Evolutionary conservation across 2,329 filamentous ascomycete genomes (phyloP).

Genomic region (Neophaeococcomyces aloes): DNA sequence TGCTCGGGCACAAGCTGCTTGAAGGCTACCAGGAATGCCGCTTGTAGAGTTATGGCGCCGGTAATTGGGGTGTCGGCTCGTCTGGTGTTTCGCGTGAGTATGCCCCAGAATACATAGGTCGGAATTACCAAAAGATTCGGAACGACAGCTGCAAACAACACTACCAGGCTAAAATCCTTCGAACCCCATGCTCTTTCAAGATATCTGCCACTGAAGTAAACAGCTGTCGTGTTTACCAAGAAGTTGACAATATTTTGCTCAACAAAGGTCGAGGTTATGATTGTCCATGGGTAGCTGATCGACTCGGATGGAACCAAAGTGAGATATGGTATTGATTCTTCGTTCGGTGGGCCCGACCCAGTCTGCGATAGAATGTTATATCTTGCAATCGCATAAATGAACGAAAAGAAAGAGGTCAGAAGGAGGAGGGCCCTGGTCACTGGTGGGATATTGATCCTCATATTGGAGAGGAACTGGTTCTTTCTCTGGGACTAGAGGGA

Average conservation of each 20-base stretch:
- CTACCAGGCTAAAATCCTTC: conserved; percentile 80
- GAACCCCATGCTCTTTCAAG: conserved; percentile 94
- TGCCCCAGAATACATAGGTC: conserved; percentile 63
- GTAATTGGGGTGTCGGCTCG: conserved; percentile 62
- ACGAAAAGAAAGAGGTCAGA: conserved; percentile 62
- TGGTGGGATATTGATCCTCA: conserved; percentile 80
- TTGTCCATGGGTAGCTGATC: conserved; percentile 85
- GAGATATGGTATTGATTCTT: conserved; percentile 69
- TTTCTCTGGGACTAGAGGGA: not conserved
- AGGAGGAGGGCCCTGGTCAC: conserved; percentile 75
- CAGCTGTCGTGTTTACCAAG: conserved; percentile 60
- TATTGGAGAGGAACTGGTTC: not conserved
- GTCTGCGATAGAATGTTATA: conserved; percentile 46
- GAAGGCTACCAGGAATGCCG: conserved; percentile 89
- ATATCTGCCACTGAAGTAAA: conserved; percentile 90
- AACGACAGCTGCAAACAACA: conserved; percentile 63
- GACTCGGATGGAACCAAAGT: conserved; percentile 75
- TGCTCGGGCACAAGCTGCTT: conserved; percentile 96
- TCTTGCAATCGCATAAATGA: conserved; percentile 59
- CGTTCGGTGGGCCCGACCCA: conserved; percentile 30
- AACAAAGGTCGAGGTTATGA: conserved; percentile 73
- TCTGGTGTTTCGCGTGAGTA: conserved; percentile 41
- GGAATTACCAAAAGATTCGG: conserved; percentile 69
- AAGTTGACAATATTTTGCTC: conserved; percentile 90
- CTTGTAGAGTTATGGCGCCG: conserved; percentile 80